Evolutionary conservation across 2,329 filamentous ascomycete species (phyloP), one percentile per base, ranked within the genome.

Genomic region (Aspergillus aculeatinus): DNA sequence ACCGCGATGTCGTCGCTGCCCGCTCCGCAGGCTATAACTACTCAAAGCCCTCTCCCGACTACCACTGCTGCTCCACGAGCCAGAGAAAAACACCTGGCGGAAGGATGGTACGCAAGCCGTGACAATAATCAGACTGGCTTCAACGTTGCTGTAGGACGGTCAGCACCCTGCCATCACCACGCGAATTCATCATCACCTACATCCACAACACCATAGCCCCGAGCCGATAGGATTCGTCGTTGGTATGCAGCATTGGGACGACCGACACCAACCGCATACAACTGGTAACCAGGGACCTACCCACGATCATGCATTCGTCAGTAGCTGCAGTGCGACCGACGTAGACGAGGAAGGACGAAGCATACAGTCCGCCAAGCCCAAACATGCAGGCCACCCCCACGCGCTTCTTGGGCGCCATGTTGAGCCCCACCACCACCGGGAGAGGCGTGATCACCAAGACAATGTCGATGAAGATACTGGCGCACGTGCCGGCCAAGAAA

Each of bases 391-490:
- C 44, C 27, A 55, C 16, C 42, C 53, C 53, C 3, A 48, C 12
- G n/a, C 53, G 31, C 25, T 55, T 55, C n/a, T 31, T 31, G 4
- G 23, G 31, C n/a, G 25, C 27, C 44, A 55, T 55, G 21, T 55
- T 33, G 25, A 55, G 33, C n/a, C 19, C 31, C 27, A 33, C n/a
- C 16, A 55, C 27, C 47, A 55, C 48, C n/a, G 53, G 53, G 16
- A 55, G 19, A 27, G 53, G 53, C 25, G 48, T 55, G 10, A 33
- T 23, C 53, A 55, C 10, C 5, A 55, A 27, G 12, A 55, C 29
- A 16, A 55, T n/a, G 23, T 55, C 53, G 7, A 19, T 55, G 19
- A 48, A 33, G 25, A 55, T 55, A 55, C 53, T 55, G 10, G 53
- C 53, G n/a, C 29, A 44, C 53, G 42, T 47, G 9, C 53, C 53